Evolutionary conservation across 179 eudicot species (phyloP).

Genomic region (Camellia oleifera): DNA sequence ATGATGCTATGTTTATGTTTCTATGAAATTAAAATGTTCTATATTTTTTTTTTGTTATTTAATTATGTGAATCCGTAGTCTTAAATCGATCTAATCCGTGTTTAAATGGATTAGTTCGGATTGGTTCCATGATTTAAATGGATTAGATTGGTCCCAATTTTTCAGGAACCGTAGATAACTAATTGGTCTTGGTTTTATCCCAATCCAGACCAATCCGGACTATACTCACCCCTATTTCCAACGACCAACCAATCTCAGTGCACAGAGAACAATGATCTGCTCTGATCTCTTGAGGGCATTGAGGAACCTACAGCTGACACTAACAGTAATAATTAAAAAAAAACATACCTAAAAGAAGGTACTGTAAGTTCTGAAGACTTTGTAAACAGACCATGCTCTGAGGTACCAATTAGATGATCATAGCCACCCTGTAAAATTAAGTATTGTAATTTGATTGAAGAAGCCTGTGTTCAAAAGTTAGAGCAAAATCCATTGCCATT

Average conservation of each 20-base stretch:
- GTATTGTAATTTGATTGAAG: conserved; percentile 11
- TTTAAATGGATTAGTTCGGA: too few species aligned
- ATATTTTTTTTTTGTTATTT: too few species aligned
- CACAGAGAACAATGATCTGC: neutral
- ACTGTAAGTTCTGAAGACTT: conserved; percentile 78
- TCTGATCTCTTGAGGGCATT: neutral
- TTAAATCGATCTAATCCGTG: too few species aligned
- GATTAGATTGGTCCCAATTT: too few species aligned
- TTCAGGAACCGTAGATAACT: too few species aligned
- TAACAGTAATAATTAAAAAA: neutral
- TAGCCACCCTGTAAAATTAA: conserved; percentile 67
- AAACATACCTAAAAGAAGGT: conserved; percentile 73
- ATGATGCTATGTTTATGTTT: too few species aligned
- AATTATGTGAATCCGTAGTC: too few species aligned
- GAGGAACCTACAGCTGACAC: neutral
- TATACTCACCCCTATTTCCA: too few species aligned
- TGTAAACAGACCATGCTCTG: conserved; percentile 82
- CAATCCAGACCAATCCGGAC: too few species aligned
- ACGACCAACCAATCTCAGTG: neutral
- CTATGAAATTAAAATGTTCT: too few species aligned
- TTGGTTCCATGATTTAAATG: too few species aligned
- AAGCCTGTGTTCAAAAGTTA: neutral
- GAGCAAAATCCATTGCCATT: neutral
- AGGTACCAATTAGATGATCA: conserved; percentile 93
- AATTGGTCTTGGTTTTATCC: too few species aligned